Base-by-base conservation (phyloP, 441 rosid species). In the Sinapis alba region DNA sequence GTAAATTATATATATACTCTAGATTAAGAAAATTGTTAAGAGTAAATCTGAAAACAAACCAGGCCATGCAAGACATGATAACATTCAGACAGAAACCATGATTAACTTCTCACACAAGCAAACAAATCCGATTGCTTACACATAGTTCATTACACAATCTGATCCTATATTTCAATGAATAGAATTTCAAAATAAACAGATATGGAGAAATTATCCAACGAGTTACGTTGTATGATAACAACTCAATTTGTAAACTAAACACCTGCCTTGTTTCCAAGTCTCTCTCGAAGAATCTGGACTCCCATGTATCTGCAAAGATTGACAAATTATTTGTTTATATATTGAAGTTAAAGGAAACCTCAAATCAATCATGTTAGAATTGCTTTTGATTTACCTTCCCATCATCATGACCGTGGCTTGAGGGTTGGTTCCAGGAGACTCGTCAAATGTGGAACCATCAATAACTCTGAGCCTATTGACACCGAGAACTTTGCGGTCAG, bases 401-500 rank as follows among this genome's bases (percentile, higher is more conserved):
- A 96, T 88, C 99, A 95, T 95, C 88, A 91, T 71, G 79, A 95
- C 85, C 1, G 99, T 93, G 74, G 82, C 99, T 75, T 95, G 99
- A 76, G 99, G 98, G 82, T 95, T 95, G 67, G 99, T 93, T 68
- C 99, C 99, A 0, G 98, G 99, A 21, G 99, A 95, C 68, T 87
- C 89, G 11, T 77, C 68, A 68, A 87, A 90, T 0, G 87, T 86
- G 0, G 99, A 96, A 10, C 94, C 97, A 80, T 96, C 99, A 2
- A 96, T 86, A 15, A 93, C 75, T 4, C 97, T 86, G 27, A 96
- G 94, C 85, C 87, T 82, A 4, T 73, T 56, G 9, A 90, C 88
- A 18, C 97, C 97, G 34, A 91, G 86, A 77, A 96, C 94, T 79
- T 77, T 83, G 54, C 79, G 69, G 71, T 86, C 78, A 15, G 72